Evolutionary conservation across 495 filamentous ascomycete species (phyloP), one percentile per base, ranked within the genome.

Genomic region (Glonium stellatum): DNA sequence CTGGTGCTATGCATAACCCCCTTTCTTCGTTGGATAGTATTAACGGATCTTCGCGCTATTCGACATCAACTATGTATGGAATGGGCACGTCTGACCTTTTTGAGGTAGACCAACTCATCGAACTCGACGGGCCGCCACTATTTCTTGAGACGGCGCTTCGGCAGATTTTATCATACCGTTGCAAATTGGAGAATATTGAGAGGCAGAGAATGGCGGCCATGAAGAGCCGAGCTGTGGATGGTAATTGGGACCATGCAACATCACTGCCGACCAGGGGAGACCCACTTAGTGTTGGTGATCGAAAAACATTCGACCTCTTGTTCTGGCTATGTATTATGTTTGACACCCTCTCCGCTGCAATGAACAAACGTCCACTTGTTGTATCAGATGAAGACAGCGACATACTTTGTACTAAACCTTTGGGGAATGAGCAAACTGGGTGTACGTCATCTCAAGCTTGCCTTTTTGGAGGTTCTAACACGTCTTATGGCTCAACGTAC

Each of bases 281-380:
- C 60, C 59, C 68, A 15, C 37, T 63, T n/a, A 69, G 57, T 22
- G 21, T 56, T 11, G 72, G 72, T 21, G 67, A 79, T 47, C 69
- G 69, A 42, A 61, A 65, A 25, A 79, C 77, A 0, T 63, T 79
- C 5, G 68, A 71, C 48, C 70, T 76, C 10, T 61, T 80, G n/a
- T 77, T 72, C 53, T 80, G 77, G 77, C 69, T 80, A 15, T 75
- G 71, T 0, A 63, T 80, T n/a, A 80, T 79, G 77, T 77, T 78
- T 52, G 77, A 80, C 54, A 80, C 77, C 0, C 57, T 77, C 18
- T 75, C 73, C 22, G 69, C 77, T 12, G 76, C 76, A n/a, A 78
- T 78, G 70, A 66, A 75, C 54, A 70, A 75, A 37, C 71, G 76
- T 5, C 76, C 74, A 1, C 60, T 75, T 3, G 74, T 76, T 13